These are phyloP conservation scores for Helminthosporium solani DNA, from an alignment of 2,329 filamentous ascomycete species.

Conservation along the genomic window DNA sequence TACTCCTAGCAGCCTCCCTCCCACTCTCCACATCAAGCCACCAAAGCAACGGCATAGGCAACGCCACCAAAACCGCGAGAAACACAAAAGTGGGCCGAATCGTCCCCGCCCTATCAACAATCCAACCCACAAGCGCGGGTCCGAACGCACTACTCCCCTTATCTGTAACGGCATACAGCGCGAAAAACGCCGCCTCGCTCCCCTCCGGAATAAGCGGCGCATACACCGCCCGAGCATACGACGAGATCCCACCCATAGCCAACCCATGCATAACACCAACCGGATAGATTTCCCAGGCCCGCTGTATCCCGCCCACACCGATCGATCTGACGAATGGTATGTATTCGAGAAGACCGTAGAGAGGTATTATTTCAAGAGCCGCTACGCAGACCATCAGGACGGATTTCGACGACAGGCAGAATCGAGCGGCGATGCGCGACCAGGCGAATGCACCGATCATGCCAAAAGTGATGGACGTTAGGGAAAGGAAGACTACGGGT, in stretches of 20 bases:
- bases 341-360: slow-evolving; percentile 85
- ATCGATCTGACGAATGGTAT: slow-evolving; percentile 70
- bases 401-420: slow-evolving; percentile 70
- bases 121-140: slow-evolving; percentile 82
- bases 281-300: slow-evolving; percentile 91
- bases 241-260: slow-evolving; percentile 81
- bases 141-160: slow-evolving; percentile 92
- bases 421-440: slow-evolving; percentile 70
- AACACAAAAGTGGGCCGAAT: slow-evolving; percentile 74
- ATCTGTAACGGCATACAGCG: slow-evolving; percentile 91
- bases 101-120: slow-evolving; percentile 66
- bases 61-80: slow-evolving; percentile 71
- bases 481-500: slow-evolving; percentile 81
- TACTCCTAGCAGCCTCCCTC: slow-evolving; percentile 34
- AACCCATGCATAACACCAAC: slow-evolving; percentile 84
- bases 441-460: slow-evolving; percentile 84
- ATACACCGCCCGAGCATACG: slow-evolving; percentile 86
- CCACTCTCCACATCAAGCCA: slow-evolving; percentile 71
- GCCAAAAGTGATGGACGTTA: slow-evolving; percentile 83
- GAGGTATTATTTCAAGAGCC: slow-evolving; percentile 82
- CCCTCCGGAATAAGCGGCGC: slow-evolving; percentile 88
- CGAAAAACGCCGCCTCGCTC: slow-evolving; percentile 90
- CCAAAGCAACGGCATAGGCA: slow-evolving; percentile 78
- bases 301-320: slow-evolving; percentile 77
- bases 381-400: slow-evolving; percentile 82